Base-by-base conservation (phyloP, 1,284 basidiomycete genomes). In the Kwoniella shivajii region DNA sequence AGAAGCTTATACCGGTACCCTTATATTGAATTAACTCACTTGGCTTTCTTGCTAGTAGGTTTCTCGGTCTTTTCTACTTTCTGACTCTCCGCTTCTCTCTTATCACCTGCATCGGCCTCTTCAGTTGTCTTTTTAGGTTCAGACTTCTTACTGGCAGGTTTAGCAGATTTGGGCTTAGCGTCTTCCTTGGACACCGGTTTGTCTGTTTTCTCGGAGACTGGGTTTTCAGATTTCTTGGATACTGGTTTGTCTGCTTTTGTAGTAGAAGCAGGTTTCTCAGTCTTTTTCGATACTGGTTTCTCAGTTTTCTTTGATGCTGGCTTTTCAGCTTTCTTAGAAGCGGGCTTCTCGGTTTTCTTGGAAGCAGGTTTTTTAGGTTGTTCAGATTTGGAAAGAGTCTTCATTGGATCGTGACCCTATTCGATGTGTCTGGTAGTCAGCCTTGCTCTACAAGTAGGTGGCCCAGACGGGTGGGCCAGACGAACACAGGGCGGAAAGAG, bases 341-440 rank as follows among this genome's bases (percentile, higher is more conserved):
- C 48, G 13, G 60, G 63, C 48, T 61, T 62, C 20, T 42, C 50
- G 39, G 58, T 51, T 14, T 38, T 38, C 37, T 38, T 38, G 6
- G 55, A 55, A 43, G 50, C 51, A 7, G 55, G 51, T 39, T 55
- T 55, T 29, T 55, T 46, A 27, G 56, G 44, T 39, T 52, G 22
- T 22, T 57, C 52, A n/a, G 50, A 50, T 26, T 62, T 54, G 22
- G 59, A 48, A 1, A 67, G 26, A 4, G 66, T 66, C 54, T 74
- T 75, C 52, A 75, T 56, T 11, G 69, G 69, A 46, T 75, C 73
- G 54, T 74, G 72, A 10, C 73, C 73, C 71, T 72, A 37, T 24
- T n/a, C 3, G 13, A 18, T 39, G 37, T 39, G 22, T 39, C n/a
- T 16, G 10, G 31, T 45, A n/a, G 43, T 45, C 27, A 45, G 41